phyloP scores from a whole-genome alignment of 331 rosid genomes.

The Arachis monticola region DNA sequence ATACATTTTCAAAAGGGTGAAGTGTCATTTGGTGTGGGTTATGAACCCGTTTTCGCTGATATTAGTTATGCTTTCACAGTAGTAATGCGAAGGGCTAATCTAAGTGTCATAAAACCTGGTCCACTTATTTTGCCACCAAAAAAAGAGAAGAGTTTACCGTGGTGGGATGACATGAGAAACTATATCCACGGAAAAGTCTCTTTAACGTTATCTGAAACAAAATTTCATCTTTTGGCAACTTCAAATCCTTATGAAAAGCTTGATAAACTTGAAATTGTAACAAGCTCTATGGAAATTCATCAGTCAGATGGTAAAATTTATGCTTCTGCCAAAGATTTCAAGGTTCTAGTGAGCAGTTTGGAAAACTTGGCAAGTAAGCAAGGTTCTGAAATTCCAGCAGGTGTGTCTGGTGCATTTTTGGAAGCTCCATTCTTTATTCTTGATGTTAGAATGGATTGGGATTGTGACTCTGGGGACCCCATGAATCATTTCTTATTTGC shows the following conservation, averaged over 20 bases:
- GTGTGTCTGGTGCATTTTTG: constrained; percentile 61
- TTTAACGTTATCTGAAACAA: constrained; percentile 65
- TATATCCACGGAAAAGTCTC: constrained; percentile 84
- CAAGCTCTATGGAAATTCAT: constrained; percentile 76
- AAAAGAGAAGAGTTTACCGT: constrained; percentile 91
- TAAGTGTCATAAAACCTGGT: constrained; percentile 64
- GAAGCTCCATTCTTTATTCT: constrained; percentile 73
- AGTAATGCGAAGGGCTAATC: constrained; percentile 95
- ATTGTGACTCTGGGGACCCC: constrained; percentile 81
- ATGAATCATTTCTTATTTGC: constrained; percentile 81
- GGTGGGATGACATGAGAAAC: constrained; percentile 99
- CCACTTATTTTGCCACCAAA: constrained; percentile 73
- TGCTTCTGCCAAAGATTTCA: constrained; percentile 68
- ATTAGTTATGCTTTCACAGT: constrained; percentile 89
- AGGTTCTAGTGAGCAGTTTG: constrained; percentile 71
- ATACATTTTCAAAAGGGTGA: constrained; percentile 76
- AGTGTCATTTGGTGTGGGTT: constrained; percentile 89
- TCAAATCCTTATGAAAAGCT: constrained; percentile 94
- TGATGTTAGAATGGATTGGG: constrained; percentile 92
- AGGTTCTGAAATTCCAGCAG: constrained; percentile 71
- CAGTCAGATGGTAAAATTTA: constrained; percentile 83
- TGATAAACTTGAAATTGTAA: constrained; percentile 70
- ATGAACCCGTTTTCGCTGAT: constrained; percentile 92
- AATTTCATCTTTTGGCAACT: constrained; percentile 64
- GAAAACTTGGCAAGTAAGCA: constrained; percentile 74